Conservation (phyloP, 192 early-diverging fungal genomes). For the Coemansia interrupta region DNA sequence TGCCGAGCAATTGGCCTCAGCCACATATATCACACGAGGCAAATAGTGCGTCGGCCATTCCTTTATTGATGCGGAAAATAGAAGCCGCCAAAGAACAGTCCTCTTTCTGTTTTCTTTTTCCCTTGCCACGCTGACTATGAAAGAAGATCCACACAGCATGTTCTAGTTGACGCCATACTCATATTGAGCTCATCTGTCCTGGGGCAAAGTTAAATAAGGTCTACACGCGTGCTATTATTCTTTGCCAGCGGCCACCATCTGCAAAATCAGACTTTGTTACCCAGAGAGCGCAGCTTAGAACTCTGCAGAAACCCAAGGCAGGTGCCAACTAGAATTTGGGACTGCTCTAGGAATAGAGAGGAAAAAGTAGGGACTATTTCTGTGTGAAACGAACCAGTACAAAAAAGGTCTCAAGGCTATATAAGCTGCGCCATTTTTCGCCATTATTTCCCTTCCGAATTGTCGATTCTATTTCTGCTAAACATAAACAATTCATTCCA, state of each 20-base stretch:
- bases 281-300: too few relatives aligned
- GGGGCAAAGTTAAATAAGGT: too few relatives aligned
- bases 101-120: conserved; percentile 2
- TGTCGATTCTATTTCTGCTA: too few relatives aligned
- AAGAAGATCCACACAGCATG: conserved; percentile 2
- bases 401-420: neutral
- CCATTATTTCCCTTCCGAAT: neutral
- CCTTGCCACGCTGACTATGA: neutral
- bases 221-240: too few relatives aligned
- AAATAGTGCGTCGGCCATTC: neutral
- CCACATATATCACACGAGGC: too few relatives aligned
- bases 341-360: neutral
- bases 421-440: conserved; percentile 5
- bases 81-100: neutral
- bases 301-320: too few relatives aligned
- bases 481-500: too few relatives aligned
- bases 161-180: conserved; percentile 4
- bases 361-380: neutral
- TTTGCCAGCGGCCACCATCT: too few relatives aligned
- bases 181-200: too few relatives aligned
- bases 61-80: neutral
- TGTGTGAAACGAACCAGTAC: neutral
- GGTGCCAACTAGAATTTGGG: too few relatives aligned
- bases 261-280: too few relatives aligned
- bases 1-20: too few relatives aligned